Conservation (phyloP, 2,329 filamentous ascomycete genomes). For the Colletotrichum tanaceti region DNA sequence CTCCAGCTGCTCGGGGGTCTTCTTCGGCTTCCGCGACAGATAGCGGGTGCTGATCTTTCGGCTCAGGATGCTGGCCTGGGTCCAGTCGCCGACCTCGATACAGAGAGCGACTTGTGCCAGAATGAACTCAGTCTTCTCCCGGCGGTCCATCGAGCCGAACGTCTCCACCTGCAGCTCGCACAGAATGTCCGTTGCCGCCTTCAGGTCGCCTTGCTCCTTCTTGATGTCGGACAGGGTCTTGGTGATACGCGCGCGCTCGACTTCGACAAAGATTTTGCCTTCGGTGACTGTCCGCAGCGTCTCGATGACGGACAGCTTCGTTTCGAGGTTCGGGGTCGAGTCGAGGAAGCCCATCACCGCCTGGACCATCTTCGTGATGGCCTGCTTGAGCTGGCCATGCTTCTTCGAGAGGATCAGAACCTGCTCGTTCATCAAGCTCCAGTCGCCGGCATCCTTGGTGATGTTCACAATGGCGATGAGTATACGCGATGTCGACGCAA, state of each 20-base stretch:
- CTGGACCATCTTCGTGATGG: constrained; percentile 99
- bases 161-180: constrained; percentile 99
- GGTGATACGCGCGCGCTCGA: constrained; percentile 95
- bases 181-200: constrained; percentile 88
- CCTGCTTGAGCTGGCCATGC: constrained; percentile 99
- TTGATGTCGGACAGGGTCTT: constrained; percentile 97
- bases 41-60: constrained; percentile 98
- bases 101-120: constrained; percentile 93
- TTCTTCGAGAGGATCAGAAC: constrained; percentile 97
- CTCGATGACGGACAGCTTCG: constrained; percentile 93
- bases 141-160: constrained; percentile 95
- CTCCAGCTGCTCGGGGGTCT: constrained; percentile 87
- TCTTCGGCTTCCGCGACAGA: constrained; percentile 89
- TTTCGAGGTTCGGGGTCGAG: constrained; percentile 84
- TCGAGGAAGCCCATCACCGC: constrained; percentile 93
- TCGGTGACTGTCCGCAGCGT: constrained; percentile 96
- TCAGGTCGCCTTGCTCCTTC: constrained; percentile 92
- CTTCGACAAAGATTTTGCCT: constrained; percentile 99
- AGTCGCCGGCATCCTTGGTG: constrained; percentile 92
- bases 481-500: constrained; percentile 91
- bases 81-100: constrained; percentile 96
- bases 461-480: constrained; percentile 91
- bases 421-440: constrained; percentile 96
- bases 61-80: constrained; percentile 90
- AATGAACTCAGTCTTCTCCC: constrained; percentile 99